Conservation (phyloP, 352 stramenopile species). For the Discostella stelligera region DNA sequence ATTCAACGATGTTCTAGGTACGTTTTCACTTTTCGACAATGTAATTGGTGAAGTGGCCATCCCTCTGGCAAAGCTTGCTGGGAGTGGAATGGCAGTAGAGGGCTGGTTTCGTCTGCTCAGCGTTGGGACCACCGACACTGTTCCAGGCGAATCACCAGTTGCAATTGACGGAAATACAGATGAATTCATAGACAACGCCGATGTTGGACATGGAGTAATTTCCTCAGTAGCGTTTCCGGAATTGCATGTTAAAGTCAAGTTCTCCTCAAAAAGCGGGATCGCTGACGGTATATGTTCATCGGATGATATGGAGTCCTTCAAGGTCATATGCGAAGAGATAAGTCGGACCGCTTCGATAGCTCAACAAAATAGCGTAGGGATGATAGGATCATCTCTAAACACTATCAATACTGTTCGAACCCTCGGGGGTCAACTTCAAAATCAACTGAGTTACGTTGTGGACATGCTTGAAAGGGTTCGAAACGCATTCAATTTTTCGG, state of each 20-base stretch:
- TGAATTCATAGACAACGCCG: not conserved
- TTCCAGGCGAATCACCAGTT: constrained; percentile 36
- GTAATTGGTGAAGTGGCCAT: constrained; percentile 76
- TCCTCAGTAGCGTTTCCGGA: constrained; percentile 38
- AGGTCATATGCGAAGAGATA: constrained; percentile 59
- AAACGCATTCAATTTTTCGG: constrained; percentile 81
- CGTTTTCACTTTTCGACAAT: constrained; percentile 66
- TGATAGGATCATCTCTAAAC: constrained; percentile 73
- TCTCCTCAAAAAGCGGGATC: constrained; percentile 25
- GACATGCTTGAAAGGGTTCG: constrained; percentile 69
- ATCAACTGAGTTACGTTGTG: constrained; percentile 65
- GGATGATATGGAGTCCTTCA: constrained; percentile 47
- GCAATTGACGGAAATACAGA: constrained; percentile 1
- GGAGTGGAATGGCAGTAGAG: constrained; percentile 50
- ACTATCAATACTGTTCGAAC: constrained; percentile 73
- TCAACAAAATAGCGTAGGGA: constrained; percentile 57
- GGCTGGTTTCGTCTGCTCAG: constrained; percentile 75
- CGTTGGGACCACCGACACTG: constrained; percentile 54
- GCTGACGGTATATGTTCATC: constrained; percentile 2
- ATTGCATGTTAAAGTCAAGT: constrained; percentile 52
- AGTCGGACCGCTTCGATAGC: constrained; percentile 52
- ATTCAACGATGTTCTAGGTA: constrained; percentile 66
- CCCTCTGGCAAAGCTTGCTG: constrained; percentile 62
- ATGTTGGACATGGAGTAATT: constrained; percentile 9
- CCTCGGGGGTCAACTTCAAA: constrained; percentile 65